Evolutionary conservation across 2,329 filamentous ascomycete species (phyloP).

Genomic region (Pseudogymnoascus sp.): DNA sequence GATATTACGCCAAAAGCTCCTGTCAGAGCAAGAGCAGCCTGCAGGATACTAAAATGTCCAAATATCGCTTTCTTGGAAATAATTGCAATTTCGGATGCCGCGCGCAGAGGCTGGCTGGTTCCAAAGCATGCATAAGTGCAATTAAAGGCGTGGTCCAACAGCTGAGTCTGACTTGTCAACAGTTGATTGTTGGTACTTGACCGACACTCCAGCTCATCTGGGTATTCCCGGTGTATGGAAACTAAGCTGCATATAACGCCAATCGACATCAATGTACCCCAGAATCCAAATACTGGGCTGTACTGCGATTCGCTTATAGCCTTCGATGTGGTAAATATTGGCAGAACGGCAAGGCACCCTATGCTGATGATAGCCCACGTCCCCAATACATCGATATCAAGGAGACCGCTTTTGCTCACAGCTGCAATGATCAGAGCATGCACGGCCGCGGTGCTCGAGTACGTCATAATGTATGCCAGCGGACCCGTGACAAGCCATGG

Average conservation of each 20-base stretch:
- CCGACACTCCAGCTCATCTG: not conserved
- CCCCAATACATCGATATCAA: not conserved
- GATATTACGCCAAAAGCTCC: not conserved
- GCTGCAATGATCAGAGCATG: not conserved
- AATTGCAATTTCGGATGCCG: not conserved
- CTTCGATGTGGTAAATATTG: not conserved
- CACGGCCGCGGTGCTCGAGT: not conserved
- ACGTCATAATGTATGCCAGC: not conserved
- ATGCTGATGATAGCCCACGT: not conserved
- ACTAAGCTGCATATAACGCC: not conserved
- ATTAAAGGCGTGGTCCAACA: not conserved
- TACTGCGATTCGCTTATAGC: not conserved
- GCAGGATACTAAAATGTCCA: not conserved
- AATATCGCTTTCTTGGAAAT: not conserved
- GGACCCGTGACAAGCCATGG: not conserved
- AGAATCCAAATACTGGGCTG: not conserved
- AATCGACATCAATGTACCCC: not conserved
- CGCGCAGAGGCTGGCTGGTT: not conserved
- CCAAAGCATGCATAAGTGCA: not conserved
- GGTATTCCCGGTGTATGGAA: not conserved
- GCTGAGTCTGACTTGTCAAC: not conserved
- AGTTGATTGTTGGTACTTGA: not conserved
- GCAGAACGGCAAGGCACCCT: not conserved
- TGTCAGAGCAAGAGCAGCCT: not conserved
- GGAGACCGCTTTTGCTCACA: not conserved